Evolutionary conservation across 208 protist species (phyloP), one percentile per base, ranked within the genome.

Genomic region (Crithidia acanthocephali): DNA sequence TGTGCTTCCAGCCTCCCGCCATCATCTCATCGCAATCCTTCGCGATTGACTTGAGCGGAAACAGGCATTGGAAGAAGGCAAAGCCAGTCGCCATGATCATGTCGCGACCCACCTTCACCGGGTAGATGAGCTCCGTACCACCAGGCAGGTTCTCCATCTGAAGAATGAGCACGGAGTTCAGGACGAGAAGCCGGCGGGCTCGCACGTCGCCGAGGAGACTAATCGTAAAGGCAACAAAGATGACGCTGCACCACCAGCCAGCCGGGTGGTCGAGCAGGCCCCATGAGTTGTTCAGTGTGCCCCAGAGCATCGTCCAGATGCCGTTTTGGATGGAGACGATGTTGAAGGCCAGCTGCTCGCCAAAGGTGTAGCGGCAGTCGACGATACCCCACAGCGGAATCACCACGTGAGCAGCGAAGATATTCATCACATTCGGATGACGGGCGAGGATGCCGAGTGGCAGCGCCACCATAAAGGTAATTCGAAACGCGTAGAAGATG

Each of bases 221-320:
- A 16, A 85, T 18, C 8, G 32, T 15, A 59, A 93, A 88, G 20
- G 44, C 51, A 13, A 23, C 40, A 32, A 81, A 81, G 44, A 93
- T 80, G 7, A 87, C 28, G 15, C 62, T 73, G 60, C 68, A 93
- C 88, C 88, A 93, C 85, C 88, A 91, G 1, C 64, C 76, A 22
- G 64, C 69, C 7, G 47, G 59, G 67, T 88, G 50, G 13, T 80
- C 30, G 22, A 72, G 53, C 3, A 76, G 22, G 18, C 73, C 67
- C 23, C 79, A 74, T 3, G 71, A 40, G 57, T 85, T 79, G 59
- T 88, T 80, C 18, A 88, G 45, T 3, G 47, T 28, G 9, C 84
- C 83, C 72, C 76, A 86, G 5, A 80, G 0, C 53, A 83, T 72
- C 23, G 71, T 68, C 72, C 56, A 82, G 1, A 85, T n/a, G 8